phyloP scores from a whole-genome alignment of 2,329 filamentous ascomycete genomes.

The Neonectria faginata region DNA sequence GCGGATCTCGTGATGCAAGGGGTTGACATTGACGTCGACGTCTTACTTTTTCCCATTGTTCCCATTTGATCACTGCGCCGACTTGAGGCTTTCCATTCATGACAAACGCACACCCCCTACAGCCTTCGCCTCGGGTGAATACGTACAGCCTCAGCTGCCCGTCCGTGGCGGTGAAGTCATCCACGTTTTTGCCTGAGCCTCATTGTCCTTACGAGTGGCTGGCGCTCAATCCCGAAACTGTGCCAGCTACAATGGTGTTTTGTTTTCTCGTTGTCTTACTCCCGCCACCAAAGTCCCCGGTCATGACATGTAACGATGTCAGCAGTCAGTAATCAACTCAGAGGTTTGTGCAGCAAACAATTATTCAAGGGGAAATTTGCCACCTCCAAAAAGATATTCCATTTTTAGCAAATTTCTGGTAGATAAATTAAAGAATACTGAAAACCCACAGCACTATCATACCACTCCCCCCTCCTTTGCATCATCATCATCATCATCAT shows the following conservation, averaged over 20 bases:
- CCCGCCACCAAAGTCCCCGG: neutral
- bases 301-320: neutral
- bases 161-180: constrained; percentile 24
- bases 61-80: constrained; percentile 4
- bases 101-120: neutral
- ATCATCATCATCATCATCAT: neutral
- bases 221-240: neutral
- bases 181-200: constrained; percentile 5
- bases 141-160: constrained; percentile 11
- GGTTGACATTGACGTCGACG: neutral
- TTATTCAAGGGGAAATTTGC: no score
- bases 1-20: constrained; percentile 18
- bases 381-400: neutral
- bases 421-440: no score
- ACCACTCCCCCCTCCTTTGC: neutral
- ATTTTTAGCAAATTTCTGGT: no score
- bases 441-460: neutral
- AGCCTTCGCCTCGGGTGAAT: neutral
- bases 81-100: constrained; percentile 16
- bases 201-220: neutral
- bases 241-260: neutral
- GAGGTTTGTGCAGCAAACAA: neutral
- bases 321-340: neutral
- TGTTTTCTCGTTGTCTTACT: neutral
- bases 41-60: neutral